Base-by-base conservation (phyloP, 352 stramenopile genomes). In the Globisporangium paroecandrum region DNA sequence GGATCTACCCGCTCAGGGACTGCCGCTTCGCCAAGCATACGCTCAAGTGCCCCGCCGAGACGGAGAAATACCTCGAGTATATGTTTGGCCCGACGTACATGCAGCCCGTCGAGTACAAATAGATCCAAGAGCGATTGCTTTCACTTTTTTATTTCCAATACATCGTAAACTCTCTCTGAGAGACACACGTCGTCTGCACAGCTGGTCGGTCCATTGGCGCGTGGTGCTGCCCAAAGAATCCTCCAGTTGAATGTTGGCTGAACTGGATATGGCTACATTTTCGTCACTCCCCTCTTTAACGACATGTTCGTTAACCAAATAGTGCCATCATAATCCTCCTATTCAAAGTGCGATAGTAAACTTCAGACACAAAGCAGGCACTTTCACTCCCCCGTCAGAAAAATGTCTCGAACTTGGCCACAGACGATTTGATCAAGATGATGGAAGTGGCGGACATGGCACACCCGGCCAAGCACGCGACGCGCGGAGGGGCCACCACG, bases 1-100 rank as follows among this genome's bases (percentile, higher is more conserved):
- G 70, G 74, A 62, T 79, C 56, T 79, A 70, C 41, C 70, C 73
- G 15, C 62, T 79, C 25, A 25, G 46, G 22, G 20, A 43, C 34
- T 79, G 73, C n/a, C 49, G 29, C 29, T 77, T 76, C 54, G 74
- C 53, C 13, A 68, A 59, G 10, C 59, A 63, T 8, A 65, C 62
- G 12, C 47, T 77, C 15, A 69, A 66, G 29, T 77, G 74, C 29
- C 74, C 71, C 3, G 43, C 60, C 7, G 53, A 77, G 22, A 29
- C 62, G 1, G 49, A 64, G 32, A 57, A 73, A 61, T 79, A 77
- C 47, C 29, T 81, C 5, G 6, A 58, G 58, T 43, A 72, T 43
- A 70, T 81, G 65, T 79, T 73, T 67, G 75, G 70, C 34, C 8
- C 34, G 7, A 49, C 24, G 29, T 62, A 62, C 20, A 62, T 62